A percentile compares a stretch with the other conserved stretches of the same genome.
These are phyloP conservation scores for Xylaria scruposa DNA, from an alignment of 495 filamentous ascomycete genomes.

Conservation along the genomic window DNA sequence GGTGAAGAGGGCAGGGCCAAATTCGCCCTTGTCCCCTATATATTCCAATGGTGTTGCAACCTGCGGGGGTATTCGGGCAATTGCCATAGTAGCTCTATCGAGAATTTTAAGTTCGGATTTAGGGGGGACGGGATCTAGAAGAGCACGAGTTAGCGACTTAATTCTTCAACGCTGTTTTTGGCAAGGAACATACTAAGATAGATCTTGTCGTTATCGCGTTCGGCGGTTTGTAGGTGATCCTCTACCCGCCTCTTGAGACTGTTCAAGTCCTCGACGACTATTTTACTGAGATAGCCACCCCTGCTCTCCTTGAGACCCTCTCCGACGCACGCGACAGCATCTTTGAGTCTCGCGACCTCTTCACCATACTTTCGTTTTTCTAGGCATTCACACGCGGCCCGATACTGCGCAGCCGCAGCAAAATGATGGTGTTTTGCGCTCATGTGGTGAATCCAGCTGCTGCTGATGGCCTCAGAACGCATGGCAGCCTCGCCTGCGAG, in stretches of 20 bases:
- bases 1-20: constrained; percentile 85
- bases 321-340: constrained; percentile 81
- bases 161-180: not conserved
- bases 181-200: constrained; percentile 66
- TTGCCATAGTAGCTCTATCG: constrained; percentile 88
- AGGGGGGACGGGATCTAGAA: constrained; percentile 74
- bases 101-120: constrained; percentile 88
- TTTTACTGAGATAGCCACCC: constrained; percentile 78
- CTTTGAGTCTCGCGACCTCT: constrained; percentile 85
- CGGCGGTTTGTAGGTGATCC: constrained; percentile 89
- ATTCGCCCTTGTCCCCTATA: constrained; percentile 77
- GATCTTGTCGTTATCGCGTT: constrained; percentile 96
- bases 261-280: constrained; percentile 81
- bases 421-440: constrained; percentile 98
- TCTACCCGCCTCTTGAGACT: constrained; percentile 80
- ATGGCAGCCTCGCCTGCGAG: constrained; percentile 84
- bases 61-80: constrained; percentile 78
- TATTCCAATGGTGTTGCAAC: constrained; percentile 79
- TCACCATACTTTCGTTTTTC: constrained; percentile 96
- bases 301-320: constrained; percentile 85
- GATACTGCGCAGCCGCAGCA: constrained; percentile 92
- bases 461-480: constrained; percentile 86
- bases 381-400: constrained; percentile 90
- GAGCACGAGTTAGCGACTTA: constrained; percentile 26
- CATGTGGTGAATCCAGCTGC: constrained; percentile 98